Evolutionary conservation across 1,139 yeast species (phyloP).

Genomic region (Geotrichum aggregatum): DNA sequence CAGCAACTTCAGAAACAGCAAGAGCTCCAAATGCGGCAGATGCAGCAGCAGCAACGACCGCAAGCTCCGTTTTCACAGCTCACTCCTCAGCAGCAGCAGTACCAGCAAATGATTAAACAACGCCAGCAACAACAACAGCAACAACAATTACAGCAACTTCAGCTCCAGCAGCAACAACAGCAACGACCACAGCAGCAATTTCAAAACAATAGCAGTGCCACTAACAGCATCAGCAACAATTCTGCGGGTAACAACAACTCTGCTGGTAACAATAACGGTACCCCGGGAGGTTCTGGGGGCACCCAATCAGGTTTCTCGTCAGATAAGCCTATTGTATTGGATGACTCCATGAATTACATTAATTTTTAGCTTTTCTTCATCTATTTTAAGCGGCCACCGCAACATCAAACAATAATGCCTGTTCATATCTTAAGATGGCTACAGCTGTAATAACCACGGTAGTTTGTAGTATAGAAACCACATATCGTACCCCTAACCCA

Average conservation of each 20-base stretch:
- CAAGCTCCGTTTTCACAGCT: conserved; percentile 7
- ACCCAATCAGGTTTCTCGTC: conserved; percentile 1
- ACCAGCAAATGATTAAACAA: conserved; percentile 20
- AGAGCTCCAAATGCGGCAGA: conserved; percentile 7
- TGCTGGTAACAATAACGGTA: neutral
- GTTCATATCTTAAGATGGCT: too few relatives aligned
- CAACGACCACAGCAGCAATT: conserved; percentile 20
- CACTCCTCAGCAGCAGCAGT: conserved; percentile 16
- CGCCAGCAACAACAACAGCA: conserved; percentile 14
- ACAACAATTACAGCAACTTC: conserved; percentile 19
- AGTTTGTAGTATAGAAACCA: too few relatives aligned
- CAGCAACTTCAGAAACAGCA: conserved; percentile 11
- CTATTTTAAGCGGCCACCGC: conserved; percentile 4
- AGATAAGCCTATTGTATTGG: conserved; percentile 15
- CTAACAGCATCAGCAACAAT: conserved; percentile 9
- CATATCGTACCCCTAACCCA: too few relatives aligned
- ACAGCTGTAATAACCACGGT: too few relatives aligned
- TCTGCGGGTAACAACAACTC: conserved; percentile 2
- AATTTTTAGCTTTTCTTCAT: conserved; percentile 12
- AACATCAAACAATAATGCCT: too few relatives aligned
- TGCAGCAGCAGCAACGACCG: conserved; percentile 10
- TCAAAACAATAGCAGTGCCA: conserved; percentile 12
- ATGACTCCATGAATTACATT: conserved; percentile 16
- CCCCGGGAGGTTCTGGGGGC: neutral
- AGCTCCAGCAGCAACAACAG: conserved; percentile 18